These are phyloP conservation scores for Amborella trichopoda DNA, from an alignment of 164 flowering plant species.

Conservation along the genomic window DNA sequence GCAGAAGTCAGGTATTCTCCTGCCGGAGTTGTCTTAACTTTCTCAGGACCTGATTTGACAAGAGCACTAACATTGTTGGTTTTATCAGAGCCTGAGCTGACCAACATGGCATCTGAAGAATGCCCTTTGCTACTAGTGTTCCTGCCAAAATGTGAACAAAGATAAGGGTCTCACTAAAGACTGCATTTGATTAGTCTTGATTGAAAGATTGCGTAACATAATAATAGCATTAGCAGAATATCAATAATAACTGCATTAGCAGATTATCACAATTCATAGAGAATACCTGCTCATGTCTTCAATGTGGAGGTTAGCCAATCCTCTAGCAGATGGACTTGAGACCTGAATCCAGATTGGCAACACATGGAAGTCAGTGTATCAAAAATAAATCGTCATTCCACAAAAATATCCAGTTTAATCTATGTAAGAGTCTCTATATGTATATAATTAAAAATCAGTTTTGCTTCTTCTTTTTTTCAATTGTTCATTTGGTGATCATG, in stretches of 20 bases:
- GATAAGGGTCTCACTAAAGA: not conserved
- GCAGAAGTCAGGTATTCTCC: constrained; percentile 98
- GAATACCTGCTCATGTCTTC: constrained; percentile 45
- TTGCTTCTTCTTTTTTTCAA: no score
- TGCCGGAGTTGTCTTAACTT: constrained; percentile 82
- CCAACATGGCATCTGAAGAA: constrained; percentile 34
- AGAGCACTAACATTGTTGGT: constrained; percentile 51
- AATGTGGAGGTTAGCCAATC: constrained; percentile 22
- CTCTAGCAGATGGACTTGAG: constrained; percentile 46
- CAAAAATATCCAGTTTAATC: no score
- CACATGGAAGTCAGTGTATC: not conserved
- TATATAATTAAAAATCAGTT: no score
- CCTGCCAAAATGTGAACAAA: constrained; percentile 30
- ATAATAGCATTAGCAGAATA: no score
- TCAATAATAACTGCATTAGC: no score
- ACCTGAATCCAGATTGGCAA: constrained; percentile 22
- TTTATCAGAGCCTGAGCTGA: constrained; percentile 32
- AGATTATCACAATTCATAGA: no score
- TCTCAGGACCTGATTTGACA: constrained; percentile 64
- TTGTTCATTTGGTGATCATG: no score
- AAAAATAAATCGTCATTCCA: no score
- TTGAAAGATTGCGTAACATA: no score
- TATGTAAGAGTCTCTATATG: no score
- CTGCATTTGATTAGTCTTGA: no score
- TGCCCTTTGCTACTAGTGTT: constrained; percentile 31